Evolutionary conservation across 352 stramenopile species (phyloP), one percentile per base, ranked within the genome.

Genomic region (Pythium volutum): DNA sequence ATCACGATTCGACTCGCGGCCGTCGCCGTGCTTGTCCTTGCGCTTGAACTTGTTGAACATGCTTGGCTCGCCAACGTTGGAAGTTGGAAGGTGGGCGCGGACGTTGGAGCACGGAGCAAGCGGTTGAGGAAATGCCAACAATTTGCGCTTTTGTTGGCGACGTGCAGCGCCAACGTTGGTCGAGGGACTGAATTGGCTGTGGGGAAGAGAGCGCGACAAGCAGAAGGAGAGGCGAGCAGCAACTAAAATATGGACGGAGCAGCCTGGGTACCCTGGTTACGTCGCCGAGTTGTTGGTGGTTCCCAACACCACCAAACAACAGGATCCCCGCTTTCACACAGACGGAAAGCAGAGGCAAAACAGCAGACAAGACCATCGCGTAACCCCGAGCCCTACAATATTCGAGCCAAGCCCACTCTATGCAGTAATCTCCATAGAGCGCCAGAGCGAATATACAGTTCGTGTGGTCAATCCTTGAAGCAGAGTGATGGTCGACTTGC

Each of bases 21-120:
- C 72, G 34, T 74, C 64, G 33, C 50, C 22, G 23, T 79, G 73
- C 69, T 77, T 72, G 46, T 66, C 70, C 56, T 81, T 73, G 33
- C 74, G 70, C 76, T 88, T 89, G 62, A 91, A 74, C 62, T 78
- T 76, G 54, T 77, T 75, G 55, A 71, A 71, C 77, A 91, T 89
- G 50, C 16, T 27, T 5, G 12, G 33, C 7, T 38, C 7, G 5
- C 36, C n/a, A 23, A 34, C 25, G 42, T 25, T 29, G 42, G 42
- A 14, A 25, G 42, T 16, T n/a, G 25, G 22, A 11, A 23, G 5
- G 9, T 34, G 23, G 39, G 11, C 39, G 26, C n/a, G n/a, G n/a
- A n/a, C n/a, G n/a, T n/a, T n/a, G n/a, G n/a, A n/a, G n/a, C n/a
- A n/a, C n/a, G n/a, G n/a, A n/a, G n/a, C n/a, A n/a, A 58, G 36